These are phyloP conservation scores for Prunus davidiana DNA, from an alignment of 306 rosid species.

Conservation along the genomic window DNA sequence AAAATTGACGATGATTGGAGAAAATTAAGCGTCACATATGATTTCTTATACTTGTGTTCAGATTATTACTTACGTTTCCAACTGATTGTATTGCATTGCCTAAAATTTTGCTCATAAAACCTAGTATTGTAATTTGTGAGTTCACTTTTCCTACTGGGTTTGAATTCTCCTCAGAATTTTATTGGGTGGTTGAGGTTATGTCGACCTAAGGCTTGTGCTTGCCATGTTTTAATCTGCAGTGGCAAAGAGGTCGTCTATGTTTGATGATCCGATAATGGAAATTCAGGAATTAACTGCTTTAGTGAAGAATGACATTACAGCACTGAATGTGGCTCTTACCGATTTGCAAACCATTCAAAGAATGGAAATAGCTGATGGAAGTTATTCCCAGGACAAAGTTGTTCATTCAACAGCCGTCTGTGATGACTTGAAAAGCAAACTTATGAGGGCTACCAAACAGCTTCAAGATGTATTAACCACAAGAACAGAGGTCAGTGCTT, in stretches of 20 bases:
- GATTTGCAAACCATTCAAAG: conserved; percentile 82
- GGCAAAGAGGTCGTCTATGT: conserved; percentile 88
- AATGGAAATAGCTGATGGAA: conserved; percentile 68
- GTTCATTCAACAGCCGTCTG: conserved; percentile 87
- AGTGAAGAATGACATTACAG: conserved; percentile 83
- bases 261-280: conserved; percentile 74
- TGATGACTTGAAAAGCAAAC: conserved; percentile 77
- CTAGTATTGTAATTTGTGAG: background rate
- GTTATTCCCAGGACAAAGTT: conserved; percentile 69
- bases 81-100: background rate
- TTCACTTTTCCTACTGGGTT: background rate
- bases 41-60: background rate
- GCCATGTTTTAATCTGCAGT: conserved; percentile 40
- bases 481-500: conserved; percentile 68
- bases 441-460: conserved; percentile 83
- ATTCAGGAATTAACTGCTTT: conserved; percentile 74
- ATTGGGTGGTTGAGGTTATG: background rate
- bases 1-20: background rate
- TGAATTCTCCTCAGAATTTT: background rate
- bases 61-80: background rate
- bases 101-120: background rate
- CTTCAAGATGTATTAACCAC: conserved; percentile 80
- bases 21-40: background rate
- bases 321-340: conserved; percentile 68
- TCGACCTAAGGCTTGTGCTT: conserved; percentile 2